Percentiles rank a stretch among this genome's conserved stretches.
Conservation (phyloP, 1,139 yeast genomes). For the Diutina rugosa region DNA sequence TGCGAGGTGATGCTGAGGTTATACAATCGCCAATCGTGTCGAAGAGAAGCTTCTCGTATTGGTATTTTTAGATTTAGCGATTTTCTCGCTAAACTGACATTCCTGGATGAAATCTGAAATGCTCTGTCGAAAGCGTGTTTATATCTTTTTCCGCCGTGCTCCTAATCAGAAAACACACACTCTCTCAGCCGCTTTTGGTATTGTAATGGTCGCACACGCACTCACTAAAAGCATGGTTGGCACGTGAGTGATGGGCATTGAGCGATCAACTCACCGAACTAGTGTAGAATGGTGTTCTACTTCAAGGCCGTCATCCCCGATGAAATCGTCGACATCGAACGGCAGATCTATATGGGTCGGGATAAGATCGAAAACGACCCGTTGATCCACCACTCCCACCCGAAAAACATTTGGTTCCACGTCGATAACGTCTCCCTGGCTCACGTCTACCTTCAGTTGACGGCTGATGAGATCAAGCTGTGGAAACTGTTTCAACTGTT, state of each 20-base stretch:
- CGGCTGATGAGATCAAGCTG: constrained; percentile 25
- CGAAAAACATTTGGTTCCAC: constrained; percentile 73
- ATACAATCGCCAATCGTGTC: no score
- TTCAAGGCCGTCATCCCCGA: neutral
- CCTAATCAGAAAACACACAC: neutral
- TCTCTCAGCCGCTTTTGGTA: neutral
- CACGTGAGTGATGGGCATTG: neutral
- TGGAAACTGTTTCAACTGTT: constrained; percentile 17
- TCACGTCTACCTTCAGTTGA: constrained; percentile 59
- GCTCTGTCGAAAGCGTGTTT: no score
- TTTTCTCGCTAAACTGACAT: no score
- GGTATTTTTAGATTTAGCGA: no score
- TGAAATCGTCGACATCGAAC: neutral
- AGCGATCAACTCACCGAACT: neutral
- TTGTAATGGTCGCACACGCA: neutral
- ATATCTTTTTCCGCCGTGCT: neutral
- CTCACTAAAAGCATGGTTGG: neutral
- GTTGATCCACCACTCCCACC: constrained; percentile 55
- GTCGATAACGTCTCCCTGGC: constrained; percentile 74
- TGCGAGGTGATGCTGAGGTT: no score
- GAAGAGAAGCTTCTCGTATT: no score
- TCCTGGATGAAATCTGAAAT: no score
- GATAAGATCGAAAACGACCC: constrained; percentile 70
- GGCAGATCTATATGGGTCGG: constrained; percentile 52
- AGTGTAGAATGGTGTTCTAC: neutral